Evolutionary conservation across 306 rosid genomes (phyloP).

Genomic region (Calophaca sinica): DNA sequence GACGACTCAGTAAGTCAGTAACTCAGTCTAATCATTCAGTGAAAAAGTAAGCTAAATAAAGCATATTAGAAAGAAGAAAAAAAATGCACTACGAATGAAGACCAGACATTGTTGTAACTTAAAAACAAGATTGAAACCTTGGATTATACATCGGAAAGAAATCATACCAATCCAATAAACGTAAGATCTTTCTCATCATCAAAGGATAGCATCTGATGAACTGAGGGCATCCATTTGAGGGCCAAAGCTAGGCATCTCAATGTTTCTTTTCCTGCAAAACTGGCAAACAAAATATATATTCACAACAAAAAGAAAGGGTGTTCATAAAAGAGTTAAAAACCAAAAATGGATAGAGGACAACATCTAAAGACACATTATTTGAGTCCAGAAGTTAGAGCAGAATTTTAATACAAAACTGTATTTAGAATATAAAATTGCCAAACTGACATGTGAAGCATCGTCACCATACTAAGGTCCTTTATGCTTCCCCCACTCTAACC

Average conservation of each 20-base stretch:
- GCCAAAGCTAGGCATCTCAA: constrained; percentile 97
- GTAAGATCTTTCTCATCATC: constrained; percentile 92
- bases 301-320: constrained; percentile 22
- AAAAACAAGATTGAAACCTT: constrained; percentile 32
- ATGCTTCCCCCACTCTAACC: no score
- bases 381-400: constrained; percentile 29
- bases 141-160: constrained; percentile 57
- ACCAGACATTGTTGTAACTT: constrained; percentile 35
- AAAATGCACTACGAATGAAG: constrained; percentile 1
- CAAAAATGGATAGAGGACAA: constrained; percentile 21
- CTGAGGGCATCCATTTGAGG: constrained; percentile 82
- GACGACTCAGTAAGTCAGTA: neutral
- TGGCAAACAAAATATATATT: constrained; percentile 56
- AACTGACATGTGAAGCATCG: neutral
- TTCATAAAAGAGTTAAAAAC: constrained; percentile 25
- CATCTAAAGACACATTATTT: constrained; percentile 3
- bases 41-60: constrained; percentile 29
- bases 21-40: constrained; percentile 22
- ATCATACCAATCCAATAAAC: constrained; percentile 99
- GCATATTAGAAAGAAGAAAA: neutral
- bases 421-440: constrained; percentile 26
- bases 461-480: neutral
- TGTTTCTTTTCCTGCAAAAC: constrained; percentile 96
- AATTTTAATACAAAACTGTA: constrained; percentile 12
- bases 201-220: constrained; percentile 65